Conservation (phyloP, 2,329 filamentous ascomycete species). For the Botrytis galanthina region DNA sequence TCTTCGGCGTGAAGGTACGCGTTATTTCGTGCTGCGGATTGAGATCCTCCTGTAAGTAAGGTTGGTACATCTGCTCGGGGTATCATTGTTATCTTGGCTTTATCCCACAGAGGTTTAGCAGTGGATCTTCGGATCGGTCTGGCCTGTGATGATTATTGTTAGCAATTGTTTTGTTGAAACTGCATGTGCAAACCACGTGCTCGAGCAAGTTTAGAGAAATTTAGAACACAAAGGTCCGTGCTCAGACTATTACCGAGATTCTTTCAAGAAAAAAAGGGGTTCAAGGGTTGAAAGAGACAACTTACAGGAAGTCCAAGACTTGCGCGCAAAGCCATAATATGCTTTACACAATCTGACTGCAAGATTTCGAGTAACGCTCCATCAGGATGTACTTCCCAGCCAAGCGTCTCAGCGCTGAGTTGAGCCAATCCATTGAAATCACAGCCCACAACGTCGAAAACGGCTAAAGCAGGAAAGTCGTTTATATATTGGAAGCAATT, state of each 20-base stretch:
- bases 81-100: constrained; percentile 24
- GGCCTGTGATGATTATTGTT: background rate
- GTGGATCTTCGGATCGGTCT: constrained; percentile 20
- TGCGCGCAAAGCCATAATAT: constrained; percentile 23
- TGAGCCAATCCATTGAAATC: constrained; percentile 23
- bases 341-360: constrained; percentile 30
- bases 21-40: background rate
- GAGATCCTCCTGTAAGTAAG: constrained; percentile 12
- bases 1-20: background rate
- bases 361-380: constrained; percentile 26
- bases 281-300: background rate
- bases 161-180: background rate
- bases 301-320: constrained; percentile 16
- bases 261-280: constrained; percentile 2
- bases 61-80: constrained; percentile 24
- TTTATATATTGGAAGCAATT: constrained; percentile 36
- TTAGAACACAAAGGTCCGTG: constrained; percentile 2
- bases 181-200: background rate
- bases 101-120: constrained; percentile 22
- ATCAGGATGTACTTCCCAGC: constrained; percentile 30
- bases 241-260: background rate
- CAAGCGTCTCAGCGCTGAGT: constrained; percentile 23
- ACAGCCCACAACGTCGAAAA: constrained; percentile 36
- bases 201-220: background rate
- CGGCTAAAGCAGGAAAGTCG: constrained; percentile 35